Conservation (phyloP, 345 rosid species). For the Ceriops zippeliana region DNA sequence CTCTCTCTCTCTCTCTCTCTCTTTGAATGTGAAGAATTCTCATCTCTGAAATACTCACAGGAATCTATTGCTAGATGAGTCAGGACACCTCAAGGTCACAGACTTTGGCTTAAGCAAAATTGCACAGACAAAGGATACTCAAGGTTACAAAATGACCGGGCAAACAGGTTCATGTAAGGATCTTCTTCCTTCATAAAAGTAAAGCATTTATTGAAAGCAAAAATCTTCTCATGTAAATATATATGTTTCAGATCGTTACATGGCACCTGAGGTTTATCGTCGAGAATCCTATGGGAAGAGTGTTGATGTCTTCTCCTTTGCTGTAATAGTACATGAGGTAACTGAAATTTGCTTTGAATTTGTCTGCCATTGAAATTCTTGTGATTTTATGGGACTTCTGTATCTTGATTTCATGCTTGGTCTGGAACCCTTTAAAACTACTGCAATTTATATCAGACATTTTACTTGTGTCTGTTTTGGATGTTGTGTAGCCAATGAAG, state of each 20-base stretch:
- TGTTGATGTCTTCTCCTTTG: constrained; percentile 62
- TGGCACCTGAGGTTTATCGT: constrained; percentile 71
- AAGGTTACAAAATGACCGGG: constrained; percentile 58
- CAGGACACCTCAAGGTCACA: constrained; percentile 64
- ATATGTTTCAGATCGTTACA: constrained; percentile 51
- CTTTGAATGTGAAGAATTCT: not conserved
- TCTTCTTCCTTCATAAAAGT: constrained; percentile 3
- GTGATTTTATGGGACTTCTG: no score
- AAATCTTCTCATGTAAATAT: not conserved
- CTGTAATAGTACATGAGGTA: constrained; percentile 57
- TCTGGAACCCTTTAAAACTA: no score
- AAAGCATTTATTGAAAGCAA: constrained; percentile 8
- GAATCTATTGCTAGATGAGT: constrained; percentile 56
- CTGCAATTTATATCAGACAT: no score
- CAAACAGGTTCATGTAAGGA: constrained; percentile 57
- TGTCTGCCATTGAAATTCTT: not conserved
- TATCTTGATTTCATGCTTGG: no score
- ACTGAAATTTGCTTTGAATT: not conserved
- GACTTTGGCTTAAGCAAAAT: constrained; percentile 70
- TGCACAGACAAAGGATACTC: constrained; percentile 50
- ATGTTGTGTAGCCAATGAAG: not conserved
- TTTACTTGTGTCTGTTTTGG: no score
- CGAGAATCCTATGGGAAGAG: constrained; percentile 69
- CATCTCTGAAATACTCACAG: constrained; percentile 17
- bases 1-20: not conserved